A percentile compares a stretch with the other conserved stretches of the same genome.
Conservation (phyloP, 139 green algal genomes). For the Eudorina sp. region DNA sequence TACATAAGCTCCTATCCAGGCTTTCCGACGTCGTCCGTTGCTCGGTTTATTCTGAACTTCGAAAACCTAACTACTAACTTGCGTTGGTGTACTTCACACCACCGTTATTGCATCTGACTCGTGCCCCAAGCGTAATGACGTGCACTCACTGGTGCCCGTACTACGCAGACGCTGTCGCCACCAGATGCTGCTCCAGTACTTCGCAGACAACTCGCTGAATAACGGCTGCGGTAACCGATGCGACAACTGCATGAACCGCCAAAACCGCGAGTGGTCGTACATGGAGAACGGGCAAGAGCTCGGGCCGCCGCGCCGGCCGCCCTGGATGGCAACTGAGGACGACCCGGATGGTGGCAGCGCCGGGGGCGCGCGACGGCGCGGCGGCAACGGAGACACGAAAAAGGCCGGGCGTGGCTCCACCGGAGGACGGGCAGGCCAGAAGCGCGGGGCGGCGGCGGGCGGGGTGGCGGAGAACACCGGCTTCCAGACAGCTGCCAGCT, state of each 20-base stretch:
- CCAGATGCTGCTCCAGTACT: conserved; percentile 29
- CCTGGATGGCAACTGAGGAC: background rate
- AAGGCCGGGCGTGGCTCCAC: background rate
- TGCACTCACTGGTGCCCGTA: no score
- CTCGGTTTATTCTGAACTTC: no score
- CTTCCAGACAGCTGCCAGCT: conserved; percentile 22
- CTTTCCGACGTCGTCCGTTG: no score
- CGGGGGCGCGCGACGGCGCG: background rate
- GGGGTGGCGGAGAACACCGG: background rate
- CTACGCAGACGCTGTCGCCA: conserved; percentile 30
- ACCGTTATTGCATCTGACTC: no score
- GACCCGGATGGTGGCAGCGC: background rate
- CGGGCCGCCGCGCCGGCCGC: conserved; percentile 17
- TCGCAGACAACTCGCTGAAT: conserved; percentile 11
- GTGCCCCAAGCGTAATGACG: no score
- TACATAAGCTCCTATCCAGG: no score
- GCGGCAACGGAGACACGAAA: no score
- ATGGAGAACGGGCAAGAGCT: conserved; percentile 33
- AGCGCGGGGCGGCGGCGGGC: background rate
- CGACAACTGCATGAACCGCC: conserved; percentile 42
- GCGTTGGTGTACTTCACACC: no score
- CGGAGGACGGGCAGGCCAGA: background rate
- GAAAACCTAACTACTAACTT: no score
- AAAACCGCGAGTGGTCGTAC: conserved; percentile 21
- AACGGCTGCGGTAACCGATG: conserved; percentile 21